These are phyloP conservation scores for Globisporangium camurandrum DNA, from an alignment of 352 stramenopile genomes.

Conservation along the genomic window DNA sequence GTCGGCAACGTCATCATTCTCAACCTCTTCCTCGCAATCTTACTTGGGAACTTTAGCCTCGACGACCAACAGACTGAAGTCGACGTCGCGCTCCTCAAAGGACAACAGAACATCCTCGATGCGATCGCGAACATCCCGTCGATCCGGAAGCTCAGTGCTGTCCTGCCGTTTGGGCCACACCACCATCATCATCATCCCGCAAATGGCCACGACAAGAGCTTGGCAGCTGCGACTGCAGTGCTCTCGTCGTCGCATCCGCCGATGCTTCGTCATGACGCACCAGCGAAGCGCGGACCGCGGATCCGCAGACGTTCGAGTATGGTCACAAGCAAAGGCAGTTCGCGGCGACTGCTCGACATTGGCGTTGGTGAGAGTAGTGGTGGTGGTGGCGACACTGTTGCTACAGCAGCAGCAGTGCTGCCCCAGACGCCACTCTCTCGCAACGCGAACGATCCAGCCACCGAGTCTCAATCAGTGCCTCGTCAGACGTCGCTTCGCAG, in stretches of 20 bases:
- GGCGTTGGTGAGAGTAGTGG: no score
- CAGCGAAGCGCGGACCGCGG: background rate
- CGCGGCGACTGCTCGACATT: constrained; percentile 1
- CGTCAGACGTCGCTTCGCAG: no score
- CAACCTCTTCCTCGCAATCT: constrained; percentile 86
- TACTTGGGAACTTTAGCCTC: constrained; percentile 74
- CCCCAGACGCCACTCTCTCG: no score
- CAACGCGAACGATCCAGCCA: no score
- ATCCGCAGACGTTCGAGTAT: constrained; percentile 6
- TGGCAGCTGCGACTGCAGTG: background rate
- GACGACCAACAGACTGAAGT: constrained; percentile 25
- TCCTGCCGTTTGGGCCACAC: constrained; percentile 1
- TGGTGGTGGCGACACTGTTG: background rate
- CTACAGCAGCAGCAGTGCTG: background rate
- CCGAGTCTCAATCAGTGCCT: no score
- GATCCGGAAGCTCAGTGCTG: constrained; percentile 7
- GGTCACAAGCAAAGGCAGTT: constrained; percentile 5
- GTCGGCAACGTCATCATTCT: constrained; percentile 83
- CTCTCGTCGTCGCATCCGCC: background rate
- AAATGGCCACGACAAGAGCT: background rate
- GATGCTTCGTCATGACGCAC: constrained; percentile 2
- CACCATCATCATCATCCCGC: no score
- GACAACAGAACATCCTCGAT: constrained; percentile 22
- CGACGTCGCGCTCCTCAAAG: constrained; percentile 17
- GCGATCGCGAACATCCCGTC: constrained; percentile 4